These are phyloP conservation scores for Albugo laibachii DNA, from an alignment of 352 stramenopile genomes.

Conservation along the genomic window DNA sequence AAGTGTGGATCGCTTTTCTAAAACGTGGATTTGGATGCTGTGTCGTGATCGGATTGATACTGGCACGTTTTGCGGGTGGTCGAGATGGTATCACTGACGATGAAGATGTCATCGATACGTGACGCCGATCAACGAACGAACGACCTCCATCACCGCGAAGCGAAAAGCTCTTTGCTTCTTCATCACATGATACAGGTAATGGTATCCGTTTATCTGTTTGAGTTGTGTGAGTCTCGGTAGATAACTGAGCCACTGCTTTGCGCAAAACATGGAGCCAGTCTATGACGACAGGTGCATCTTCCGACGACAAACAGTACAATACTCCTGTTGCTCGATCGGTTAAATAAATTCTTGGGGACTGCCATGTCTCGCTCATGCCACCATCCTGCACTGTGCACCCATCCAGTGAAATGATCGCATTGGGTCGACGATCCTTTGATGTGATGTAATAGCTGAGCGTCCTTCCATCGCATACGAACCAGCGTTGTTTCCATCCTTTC, in stretches of 20 bases:
- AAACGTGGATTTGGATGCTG: no score
- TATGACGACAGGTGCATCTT: slow-evolving; percentile 44
- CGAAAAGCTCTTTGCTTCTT: background rate
- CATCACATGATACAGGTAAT: background rate
- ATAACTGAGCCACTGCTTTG: slow-evolving; percentile 18
- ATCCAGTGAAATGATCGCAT: slow-evolving; percentile 61
- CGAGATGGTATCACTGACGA: no score
- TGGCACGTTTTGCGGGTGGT: no score
- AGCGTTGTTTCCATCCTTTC: slow-evolving; percentile 10
- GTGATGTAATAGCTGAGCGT: slow-evolving; percentile 71
- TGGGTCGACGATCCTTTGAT: slow-evolving; percentile 59
- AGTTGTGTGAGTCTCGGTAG: no score
- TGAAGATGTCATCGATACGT: no score
- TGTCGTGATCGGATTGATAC: no score
- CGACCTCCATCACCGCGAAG: no score
- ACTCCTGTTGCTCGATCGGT: slow-evolving; percentile 48
- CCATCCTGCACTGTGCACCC: slow-evolving; percentile 64
- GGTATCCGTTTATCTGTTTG: background rate
- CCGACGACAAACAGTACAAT: slow-evolving; percentile 65
- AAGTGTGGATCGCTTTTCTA: no score
- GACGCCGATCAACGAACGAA: no score
- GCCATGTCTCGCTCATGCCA: slow-evolving; percentile 69
- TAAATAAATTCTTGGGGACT: slow-evolving; percentile 68
- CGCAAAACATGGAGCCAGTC: slow-evolving; percentile 52
- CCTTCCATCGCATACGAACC: slow-evolving; percentile 35